Conservation (phyloP, 2,329 filamentous ascomycete genomes). For the Albophoma yamanashiensis region DNA sequence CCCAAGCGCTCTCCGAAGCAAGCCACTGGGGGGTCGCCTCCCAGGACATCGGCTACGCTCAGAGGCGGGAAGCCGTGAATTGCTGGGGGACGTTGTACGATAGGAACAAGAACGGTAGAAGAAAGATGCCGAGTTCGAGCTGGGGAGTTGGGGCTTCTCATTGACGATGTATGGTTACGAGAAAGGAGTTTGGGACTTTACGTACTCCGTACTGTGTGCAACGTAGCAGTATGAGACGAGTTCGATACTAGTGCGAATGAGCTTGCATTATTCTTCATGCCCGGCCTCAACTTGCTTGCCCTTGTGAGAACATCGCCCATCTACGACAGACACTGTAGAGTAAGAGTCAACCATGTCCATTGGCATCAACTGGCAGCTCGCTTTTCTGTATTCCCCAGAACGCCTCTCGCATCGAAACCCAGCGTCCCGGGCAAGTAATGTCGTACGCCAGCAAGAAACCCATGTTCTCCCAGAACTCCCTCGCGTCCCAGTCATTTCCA, state of each 20-base stretch:
- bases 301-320: neutral
- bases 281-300: neutral
- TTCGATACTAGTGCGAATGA: neutral
- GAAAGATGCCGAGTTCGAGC: no score
- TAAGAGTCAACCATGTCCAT: neutral
- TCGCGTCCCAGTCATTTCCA: neutral
- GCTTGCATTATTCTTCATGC: neutral
- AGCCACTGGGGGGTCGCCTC: neutral
- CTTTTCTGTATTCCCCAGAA: neutral
- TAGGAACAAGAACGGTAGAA: no score
- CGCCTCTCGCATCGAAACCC: neutral
- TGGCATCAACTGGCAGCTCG: neutral
- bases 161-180: no score
- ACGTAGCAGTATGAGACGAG: neutral
- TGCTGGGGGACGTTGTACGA: neutral
- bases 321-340: neutral
- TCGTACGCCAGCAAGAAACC: neutral
- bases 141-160: no score
- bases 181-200: no score
- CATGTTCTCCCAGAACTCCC: neutral
- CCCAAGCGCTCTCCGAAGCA: neutral
- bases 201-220: neutral
- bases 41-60: neutral
- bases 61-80: neutral
- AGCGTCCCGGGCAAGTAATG: neutral